Evolutionary conservation across 139 green algal genomes (phyloP).

Genomic region (Auxenochlorella pyrenoidosa): DNA sequence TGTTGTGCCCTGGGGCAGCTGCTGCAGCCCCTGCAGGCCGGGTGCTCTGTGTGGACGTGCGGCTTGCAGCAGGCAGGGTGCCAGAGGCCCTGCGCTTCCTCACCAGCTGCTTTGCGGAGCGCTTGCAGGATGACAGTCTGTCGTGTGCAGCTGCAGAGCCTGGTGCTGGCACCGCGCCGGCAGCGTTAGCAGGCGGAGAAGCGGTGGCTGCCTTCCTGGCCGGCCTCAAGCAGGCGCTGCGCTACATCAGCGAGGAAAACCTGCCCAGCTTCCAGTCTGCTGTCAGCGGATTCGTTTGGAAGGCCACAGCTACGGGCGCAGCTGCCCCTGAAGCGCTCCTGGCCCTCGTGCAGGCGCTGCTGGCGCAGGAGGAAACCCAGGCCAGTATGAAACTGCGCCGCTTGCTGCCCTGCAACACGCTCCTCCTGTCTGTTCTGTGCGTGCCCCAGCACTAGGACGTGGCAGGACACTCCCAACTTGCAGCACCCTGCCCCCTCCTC

Average conservation of each 20-base stretch:
- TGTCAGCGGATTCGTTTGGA: conserved; percentile 24
- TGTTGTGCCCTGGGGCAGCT: background rate
- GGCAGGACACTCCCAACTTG: background rate
- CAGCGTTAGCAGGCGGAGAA: background rate
- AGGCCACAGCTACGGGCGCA: background rate
- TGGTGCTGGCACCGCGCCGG: no score
- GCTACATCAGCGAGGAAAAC: background rate
- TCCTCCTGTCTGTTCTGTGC: background rate
- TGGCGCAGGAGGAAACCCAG: background rate
- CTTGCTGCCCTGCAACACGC: background rate
- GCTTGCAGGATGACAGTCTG: background rate
- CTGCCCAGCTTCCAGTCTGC: conserved; percentile 27
- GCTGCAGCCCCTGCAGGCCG: background rate
- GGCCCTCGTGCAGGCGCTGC: conserved; percentile 5
- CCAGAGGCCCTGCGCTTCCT: conserved; percentile 18
- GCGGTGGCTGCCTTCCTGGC: background rate
- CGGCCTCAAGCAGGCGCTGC: background rate
- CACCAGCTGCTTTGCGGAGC: no score
- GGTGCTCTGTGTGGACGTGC: background rate
- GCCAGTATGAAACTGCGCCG: background rate
- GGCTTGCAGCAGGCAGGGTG: background rate
- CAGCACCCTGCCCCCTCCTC: background rate
- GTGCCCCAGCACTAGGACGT: background rate
- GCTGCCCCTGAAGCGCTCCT: background rate
- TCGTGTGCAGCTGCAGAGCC: background rate